phyloP scores from a whole-genome alignment of 495 filamentous ascomycete species.

The Amniculicola lignicola region DNA sequence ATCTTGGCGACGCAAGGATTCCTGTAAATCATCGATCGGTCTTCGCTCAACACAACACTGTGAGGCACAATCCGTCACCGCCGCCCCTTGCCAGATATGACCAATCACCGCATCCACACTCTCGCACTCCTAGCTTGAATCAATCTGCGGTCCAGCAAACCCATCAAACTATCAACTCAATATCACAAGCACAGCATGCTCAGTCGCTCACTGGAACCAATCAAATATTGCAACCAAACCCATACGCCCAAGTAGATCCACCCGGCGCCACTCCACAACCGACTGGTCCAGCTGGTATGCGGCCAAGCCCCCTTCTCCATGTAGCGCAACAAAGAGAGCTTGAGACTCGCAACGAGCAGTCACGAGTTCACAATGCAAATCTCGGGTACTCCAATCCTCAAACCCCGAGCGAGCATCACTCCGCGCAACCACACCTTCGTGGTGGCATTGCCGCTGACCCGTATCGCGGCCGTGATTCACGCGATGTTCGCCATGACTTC shows the following conservation, averaged over 20 bases:
- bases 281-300: slow-evolving; percentile 20
- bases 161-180: slow-evolving; percentile 3
- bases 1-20: slow-evolving; percentile 6
- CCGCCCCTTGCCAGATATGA: slow-evolving; percentile 17
- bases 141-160: slow-evolving; percentile 8
- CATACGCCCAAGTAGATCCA: slow-evolving; percentile 32
- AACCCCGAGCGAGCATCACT: slow-evolving; percentile 10
- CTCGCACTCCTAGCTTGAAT: slow-evolving; percentile 24
- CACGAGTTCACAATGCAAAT: slow-evolving; percentile 20
- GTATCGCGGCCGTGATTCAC: slow-evolving; percentile 18
- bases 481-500: slow-evolving; percentile 22
- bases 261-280: slow-evolving; percentile 15
- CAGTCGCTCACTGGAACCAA: slow-evolving; percentile 4
- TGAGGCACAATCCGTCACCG: slow-evolving; percentile 26
- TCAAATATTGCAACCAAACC: slow-evolving; percentile 35
- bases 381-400: slow-evolving; percentile 19
- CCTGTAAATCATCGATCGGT: slow-evolving; percentile 19
- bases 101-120: slow-evolving; percentile 26
- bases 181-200: not conserved
- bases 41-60: slow-evolving; percentile 21
- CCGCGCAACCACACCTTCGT: slow-evolving; percentile 9
- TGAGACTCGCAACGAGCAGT: slow-evolving; percentile 22
- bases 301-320: slow-evolving; percentile 28
- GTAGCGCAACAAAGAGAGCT: slow-evolving; percentile 12
- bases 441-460: slow-evolving; percentile 8